Base-by-base conservation (phyloP, 169 alveolate genomes). In the Plasmodium vinckei region DNA sequence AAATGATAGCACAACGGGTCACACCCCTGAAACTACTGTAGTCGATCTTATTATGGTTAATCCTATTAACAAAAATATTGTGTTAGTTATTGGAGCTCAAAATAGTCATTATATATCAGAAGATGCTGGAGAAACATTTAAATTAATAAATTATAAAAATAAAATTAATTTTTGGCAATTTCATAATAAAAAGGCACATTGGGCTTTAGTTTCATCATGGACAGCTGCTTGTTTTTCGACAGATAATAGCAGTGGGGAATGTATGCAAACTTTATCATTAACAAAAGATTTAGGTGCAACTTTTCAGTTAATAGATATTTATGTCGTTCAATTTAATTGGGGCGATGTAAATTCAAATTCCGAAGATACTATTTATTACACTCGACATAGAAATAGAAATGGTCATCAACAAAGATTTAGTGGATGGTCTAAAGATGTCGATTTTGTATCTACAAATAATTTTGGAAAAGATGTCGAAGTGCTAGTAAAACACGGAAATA, bases 251-350 rank as follows among this genome's bases (percentile, higher is more conserved):
- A 94, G 89, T 33, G 96, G 93, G 56, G 97, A 95, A 56, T 97
- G 98, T 67, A 95, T 94, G 72, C 98, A 96, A 90, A 93, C 94
- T 68, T 91, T 97, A 65, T 96, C 92, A 72, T 87, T 94, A 70
- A 96, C 98, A 19, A 87, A 93, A 60, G 98, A 97, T 87, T 75
- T 95, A 90, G 98, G 98, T 12, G 77, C 95, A 33, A 90, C 97
- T 1, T 95, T 94, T 91, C 87, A 84, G 23, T 87, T 94, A 17
- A 96, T 96, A 64, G 73, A 88, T 60, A 92, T 86, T 82, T 97
- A 96, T 77, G 98, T 97, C 13, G 98, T 96, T 44, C 99, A 97
- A 88, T 97, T 96, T 79, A 95, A 96, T 84, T 97, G 99, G 99
- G 99, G 98, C 15, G 98, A 96, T 49, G 90, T 75, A 47, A 88